Conservation (phyloP, 257 asterid species). For the Ocimum tenuiflorum region DNA sequence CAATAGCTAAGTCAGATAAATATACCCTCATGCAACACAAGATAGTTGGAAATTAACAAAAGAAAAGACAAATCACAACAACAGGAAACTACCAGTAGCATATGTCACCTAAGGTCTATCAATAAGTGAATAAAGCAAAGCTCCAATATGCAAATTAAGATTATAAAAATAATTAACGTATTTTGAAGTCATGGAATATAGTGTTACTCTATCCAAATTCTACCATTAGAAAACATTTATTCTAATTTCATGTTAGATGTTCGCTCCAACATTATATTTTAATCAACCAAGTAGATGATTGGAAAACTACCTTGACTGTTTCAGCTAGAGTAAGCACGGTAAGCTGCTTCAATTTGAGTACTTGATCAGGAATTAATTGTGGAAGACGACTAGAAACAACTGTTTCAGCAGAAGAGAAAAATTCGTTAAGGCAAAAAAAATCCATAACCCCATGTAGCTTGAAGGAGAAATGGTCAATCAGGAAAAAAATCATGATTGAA, state of each 20-base stretch:
- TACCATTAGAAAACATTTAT: not conserved
- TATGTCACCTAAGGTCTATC: not conserved
- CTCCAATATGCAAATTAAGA: not conserved
- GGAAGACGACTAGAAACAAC: conserved; percentile 61
- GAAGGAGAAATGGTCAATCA: conserved; percentile 5
- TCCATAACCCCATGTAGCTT: not conserved
- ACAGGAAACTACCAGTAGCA: conserved; percentile 2
- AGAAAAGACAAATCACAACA: not conserved
- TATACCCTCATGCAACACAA: not conserved
- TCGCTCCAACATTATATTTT: not conserved
- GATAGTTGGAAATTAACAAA: not conserved
- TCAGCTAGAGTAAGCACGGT: conserved; percentile 90
- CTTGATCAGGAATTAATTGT: conserved; percentile 68
- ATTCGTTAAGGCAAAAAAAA: not conserved
- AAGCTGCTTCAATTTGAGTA: conserved; percentile 90
- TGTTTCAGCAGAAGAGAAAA: conserved; percentile 23
- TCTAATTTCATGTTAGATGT: not conserved
- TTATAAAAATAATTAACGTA: not conserved
- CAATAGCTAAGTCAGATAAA: not conserved
- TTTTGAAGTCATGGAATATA: not conserved
- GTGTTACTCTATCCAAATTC: not conserved
- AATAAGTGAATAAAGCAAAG: not conserved
- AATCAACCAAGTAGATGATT: conserved; percentile 1
- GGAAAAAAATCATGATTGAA: conserved; percentile 4
- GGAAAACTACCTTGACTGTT: conserved; percentile 61